Conservation (phyloP, 1,139 yeast species). For the Saccharomyces hybrid region DNA sequence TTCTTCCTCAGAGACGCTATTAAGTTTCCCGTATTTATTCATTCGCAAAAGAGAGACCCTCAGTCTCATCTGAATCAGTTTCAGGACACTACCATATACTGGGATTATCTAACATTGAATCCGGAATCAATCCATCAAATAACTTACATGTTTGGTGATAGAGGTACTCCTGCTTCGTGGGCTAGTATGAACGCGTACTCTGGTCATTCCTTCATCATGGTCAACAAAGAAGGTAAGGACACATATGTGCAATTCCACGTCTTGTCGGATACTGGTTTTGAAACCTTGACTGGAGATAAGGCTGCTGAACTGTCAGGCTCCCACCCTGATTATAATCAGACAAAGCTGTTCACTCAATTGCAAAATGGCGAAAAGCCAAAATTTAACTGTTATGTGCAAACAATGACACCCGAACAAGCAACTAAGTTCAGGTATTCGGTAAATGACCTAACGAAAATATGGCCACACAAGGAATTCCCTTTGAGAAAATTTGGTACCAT, state of each 20-base stretch:
- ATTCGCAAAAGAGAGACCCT: slow-evolving; percentile 74
- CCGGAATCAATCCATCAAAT: slow-evolving; percentile 59
- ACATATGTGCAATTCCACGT: slow-evolving; percentile 63
- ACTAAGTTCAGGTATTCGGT: slow-evolving; percentile 49
- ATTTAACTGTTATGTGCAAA: slow-evolving; percentile 61
- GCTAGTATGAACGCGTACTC: slow-evolving; percentile 69
- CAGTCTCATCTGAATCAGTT: slow-evolving; percentile 40
- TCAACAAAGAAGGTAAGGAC: slow-evolving; percentile 55
- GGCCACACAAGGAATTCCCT: slow-evolving; percentile 52
- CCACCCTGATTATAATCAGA: slow-evolving; percentile 56
- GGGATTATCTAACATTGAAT: slow-evolving; percentile 63
- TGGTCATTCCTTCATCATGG: slow-evolving; percentile 69
- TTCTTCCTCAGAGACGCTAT: slow-evolving; percentile 82
- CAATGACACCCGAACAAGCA: slow-evolving; percentile 68
- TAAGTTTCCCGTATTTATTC: slow-evolving; percentile 83
- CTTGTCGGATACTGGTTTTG: slow-evolving; percentile 53
- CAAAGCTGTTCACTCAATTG: slow-evolving; percentile 50
- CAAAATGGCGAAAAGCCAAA: slow-evolving; percentile 53
- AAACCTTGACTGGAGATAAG: slow-evolving; percentile 48
- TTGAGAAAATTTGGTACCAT: slow-evolving; percentile 47
- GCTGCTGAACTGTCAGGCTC: slow-evolving; percentile 48
- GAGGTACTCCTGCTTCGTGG: slow-evolving; percentile 63
- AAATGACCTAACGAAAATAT: slow-evolving; percentile 59
- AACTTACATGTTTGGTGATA: slow-evolving; percentile 55
- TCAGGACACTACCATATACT: slow-evolving; percentile 46